Evolutionary conservation across 176 grass and related monocot species (phyloP).

Genomic region (Cenchrus purpureus): DNA sequence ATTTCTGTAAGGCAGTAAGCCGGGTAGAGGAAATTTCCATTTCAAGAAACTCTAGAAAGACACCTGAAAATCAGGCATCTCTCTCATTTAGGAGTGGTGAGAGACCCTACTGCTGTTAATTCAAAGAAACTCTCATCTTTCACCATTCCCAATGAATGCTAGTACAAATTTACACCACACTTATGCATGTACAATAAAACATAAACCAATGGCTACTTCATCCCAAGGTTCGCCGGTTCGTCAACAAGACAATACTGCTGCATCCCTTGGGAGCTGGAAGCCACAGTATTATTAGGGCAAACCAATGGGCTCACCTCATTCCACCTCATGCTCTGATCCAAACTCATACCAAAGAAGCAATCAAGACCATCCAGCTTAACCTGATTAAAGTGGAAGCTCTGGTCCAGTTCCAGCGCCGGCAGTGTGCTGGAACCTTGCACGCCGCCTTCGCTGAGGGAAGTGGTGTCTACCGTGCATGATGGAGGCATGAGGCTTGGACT

Average conservation of each 20-base stretch:
- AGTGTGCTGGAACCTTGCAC: conserved; percentile 30
- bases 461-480: background rate
- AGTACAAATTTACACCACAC: conserved; percentile 69
- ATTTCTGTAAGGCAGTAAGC: conserved; percentile 36
- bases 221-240: conserved; percentile 58
- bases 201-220: conserved; percentile 49
- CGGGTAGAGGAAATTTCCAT: conserved; percentile 33
- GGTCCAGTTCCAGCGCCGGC: conserved; percentile 62
- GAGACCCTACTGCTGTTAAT: conserved; percentile 36
- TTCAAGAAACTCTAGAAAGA: conserved; percentile 39
- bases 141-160: conserved; percentile 58
- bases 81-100: conserved; percentile 41
- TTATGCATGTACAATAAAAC: conserved; percentile 67
- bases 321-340: conserved; percentile 56
- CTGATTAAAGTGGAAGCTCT: conserved; percentile 73
- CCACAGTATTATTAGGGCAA: conserved; percentile 53
- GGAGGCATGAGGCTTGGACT: conserved; percentile 39
- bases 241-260: conserved; percentile 58
- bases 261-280: conserved; percentile 61
- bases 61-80: conserved; percentile 49
- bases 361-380: conserved; percentile 78
- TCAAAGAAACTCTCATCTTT: conserved; percentile 49
- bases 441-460: conserved; percentile 30
- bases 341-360: conserved; percentile 51
- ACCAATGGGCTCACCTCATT: conserved; percentile 63